Conservation (phyloP, 495 filamentous ascomycete genomes). For the Neurospora tetraspora region DNA sequence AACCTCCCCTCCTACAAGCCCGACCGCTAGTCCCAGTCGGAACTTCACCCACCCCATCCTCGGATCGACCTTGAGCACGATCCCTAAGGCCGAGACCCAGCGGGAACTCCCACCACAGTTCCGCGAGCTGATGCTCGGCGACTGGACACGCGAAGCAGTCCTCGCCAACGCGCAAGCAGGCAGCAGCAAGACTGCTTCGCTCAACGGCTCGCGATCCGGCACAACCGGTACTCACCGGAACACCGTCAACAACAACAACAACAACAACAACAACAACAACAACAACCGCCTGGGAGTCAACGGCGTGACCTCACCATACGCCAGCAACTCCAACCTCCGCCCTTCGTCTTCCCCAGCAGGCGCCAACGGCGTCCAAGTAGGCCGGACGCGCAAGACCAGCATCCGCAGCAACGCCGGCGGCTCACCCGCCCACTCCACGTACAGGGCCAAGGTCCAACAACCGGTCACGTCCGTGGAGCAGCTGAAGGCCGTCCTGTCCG, state of each 20-base stretch:
- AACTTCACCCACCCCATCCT: slow-evolving; percentile 52
- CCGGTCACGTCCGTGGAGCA: slow-evolving; percentile 80
- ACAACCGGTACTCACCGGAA: slow-evolving; percentile 44
- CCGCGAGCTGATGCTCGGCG: slow-evolving; percentile 54
- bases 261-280: slow-evolving; percentile 8
- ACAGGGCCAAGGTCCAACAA: slow-evolving; percentile 42
- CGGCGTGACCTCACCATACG: slow-evolving; percentile 34
- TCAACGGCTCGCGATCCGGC: slow-evolving; percentile 60
- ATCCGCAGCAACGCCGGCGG: slow-evolving; percentile 27
- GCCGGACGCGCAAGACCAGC: slow-evolving; percentile 29
- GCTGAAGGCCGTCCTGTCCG: slow-evolving; percentile 63
- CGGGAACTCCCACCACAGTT: slow-evolving; percentile 38
- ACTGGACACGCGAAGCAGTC: slow-evolving; percentile 68
- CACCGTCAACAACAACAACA: not conserved
- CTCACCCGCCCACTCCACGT: slow-evolving; percentile 43
- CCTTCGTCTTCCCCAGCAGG: slow-evolving; percentile 28
- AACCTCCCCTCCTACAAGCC: slow-evolving; percentile 54
- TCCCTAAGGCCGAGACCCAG: slow-evolving; percentile 23
- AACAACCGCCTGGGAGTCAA: slow-evolving; percentile 44
- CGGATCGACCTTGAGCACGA: slow-evolving; percentile 30
- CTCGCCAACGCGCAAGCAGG: slow-evolving; percentile 56
- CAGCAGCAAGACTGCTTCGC: slow-evolving; percentile 58
- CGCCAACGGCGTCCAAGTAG: slow-evolving; percentile 9
- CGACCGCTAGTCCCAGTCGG: slow-evolving; percentile 60
- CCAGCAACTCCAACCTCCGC: slow-evolving; percentile 30